A percentile compares a stretch with the other conserved stretches of the same genome.
Evolutionary conservation across 441 rosid species (phyloP).

Genomic region (Adansonia rubrostipa): DNA sequence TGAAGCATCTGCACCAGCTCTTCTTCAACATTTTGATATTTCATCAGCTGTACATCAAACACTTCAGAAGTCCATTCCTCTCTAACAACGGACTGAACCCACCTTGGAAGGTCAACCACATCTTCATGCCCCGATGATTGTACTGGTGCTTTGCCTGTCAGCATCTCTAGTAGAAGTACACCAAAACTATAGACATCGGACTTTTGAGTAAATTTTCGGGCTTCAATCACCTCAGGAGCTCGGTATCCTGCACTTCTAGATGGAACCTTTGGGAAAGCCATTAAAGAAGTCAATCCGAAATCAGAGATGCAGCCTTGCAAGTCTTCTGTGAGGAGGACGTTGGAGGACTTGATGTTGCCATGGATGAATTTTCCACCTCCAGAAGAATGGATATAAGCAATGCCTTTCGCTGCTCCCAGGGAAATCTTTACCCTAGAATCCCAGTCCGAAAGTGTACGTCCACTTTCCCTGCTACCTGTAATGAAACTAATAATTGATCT

Average conservation of each 20-base stretch:
- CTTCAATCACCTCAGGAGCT: conserved; percentile 68
- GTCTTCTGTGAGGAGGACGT: conserved; percentile 62
- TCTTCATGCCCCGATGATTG: conserved; percentile 60
- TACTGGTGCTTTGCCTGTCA: conserved; percentile 72
- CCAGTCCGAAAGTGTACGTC: conserved; percentile 53
- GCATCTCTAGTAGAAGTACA: conserved; percentile 67
- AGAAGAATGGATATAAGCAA: conserved; percentile 56
- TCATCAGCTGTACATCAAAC: conserved; percentile 68
- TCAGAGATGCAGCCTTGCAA: conserved; percentile 64
- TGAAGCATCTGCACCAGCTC: conserved; percentile 84
- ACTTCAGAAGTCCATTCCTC: conserved; percentile 91
- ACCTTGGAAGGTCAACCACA: conserved; percentile 68
- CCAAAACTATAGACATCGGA: conserved; percentile 78
- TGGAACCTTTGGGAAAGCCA: conserved; percentile 54
- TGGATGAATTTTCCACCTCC: conserved; percentile 60
- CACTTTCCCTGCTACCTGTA: conserved; percentile 54
- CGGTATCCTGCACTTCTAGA: conserved; percentile 69
- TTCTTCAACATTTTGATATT: conserved; percentile 63
- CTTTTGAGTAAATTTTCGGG: conserved; percentile 59
- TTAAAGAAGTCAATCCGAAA: conserved; percentile 62
- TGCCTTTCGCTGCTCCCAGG: conserved; percentile 56
- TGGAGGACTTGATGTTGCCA: conserved; percentile 76
- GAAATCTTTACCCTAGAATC: conserved; percentile 58
- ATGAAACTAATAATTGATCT: conserved; percentile 18
- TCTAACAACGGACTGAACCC: conserved; percentile 83